These are phyloP conservation scores for Leccinum subspadiceum DNA, from an alignment of 1,284 basidiomycete species.

Conservation along the genomic window DNA sequence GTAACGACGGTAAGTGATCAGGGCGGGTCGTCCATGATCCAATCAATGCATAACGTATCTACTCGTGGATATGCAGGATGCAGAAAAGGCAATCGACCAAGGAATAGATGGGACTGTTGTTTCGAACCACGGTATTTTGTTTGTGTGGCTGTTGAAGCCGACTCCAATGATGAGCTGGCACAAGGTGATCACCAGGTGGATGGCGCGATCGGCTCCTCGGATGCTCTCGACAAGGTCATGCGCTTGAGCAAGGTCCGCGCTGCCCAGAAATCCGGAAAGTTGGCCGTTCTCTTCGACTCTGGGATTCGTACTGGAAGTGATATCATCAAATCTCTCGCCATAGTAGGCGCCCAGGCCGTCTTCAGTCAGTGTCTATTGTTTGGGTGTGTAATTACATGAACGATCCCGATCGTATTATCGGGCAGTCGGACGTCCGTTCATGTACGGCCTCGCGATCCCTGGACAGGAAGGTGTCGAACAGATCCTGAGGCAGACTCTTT, in stretches of 20 bases:
- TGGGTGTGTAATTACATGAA: neutral
- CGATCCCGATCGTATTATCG: neutral
- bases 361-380: conserved; percentile 45
- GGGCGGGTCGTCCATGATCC: neutral
- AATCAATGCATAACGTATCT: neutral
- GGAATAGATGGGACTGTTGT: conserved; percentile 77
- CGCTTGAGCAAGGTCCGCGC: conserved; percentile 54
- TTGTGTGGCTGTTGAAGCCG: neutral
- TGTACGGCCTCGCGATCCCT: conserved; percentile 63
- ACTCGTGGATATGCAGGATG: conserved; percentile 47
- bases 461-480: conserved; percentile 67
- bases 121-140: conserved; percentile 69
- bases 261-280: conserved; percentile 55
- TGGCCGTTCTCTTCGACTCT: conserved; percentile 82
- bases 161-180: neutral
- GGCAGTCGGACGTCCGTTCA: conserved; percentile 55
- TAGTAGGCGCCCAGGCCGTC: conserved; percentile 62
- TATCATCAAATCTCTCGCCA: conserved; percentile 72
- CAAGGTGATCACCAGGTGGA: conserved; percentile 80
- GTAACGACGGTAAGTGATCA: conserved; percentile 33
- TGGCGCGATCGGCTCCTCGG: conserved; percentile 72
- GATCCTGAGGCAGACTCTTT: conserved; percentile 58
- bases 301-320: conserved; percentile 77
- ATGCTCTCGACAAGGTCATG: conserved; percentile 65
- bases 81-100: conserved; percentile 65